Evolutionary conservation across 2,329 filamentous ascomycete species (phyloP), one percentile per base, ranked within the genome.

Genomic region (Arthrobotrys sphaeroides): DNA sequence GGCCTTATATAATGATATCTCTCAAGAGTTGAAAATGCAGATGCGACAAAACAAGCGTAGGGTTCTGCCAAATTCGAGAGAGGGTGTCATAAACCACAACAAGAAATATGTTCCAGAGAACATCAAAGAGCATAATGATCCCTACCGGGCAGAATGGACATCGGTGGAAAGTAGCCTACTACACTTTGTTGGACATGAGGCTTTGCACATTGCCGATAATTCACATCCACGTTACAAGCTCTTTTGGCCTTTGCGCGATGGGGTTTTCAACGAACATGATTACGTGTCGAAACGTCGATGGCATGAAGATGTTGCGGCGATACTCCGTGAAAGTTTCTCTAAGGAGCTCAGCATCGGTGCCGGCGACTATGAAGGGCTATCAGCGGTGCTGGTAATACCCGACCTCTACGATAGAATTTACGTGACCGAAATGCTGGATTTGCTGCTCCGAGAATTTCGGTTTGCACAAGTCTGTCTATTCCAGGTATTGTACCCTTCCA

Each of bases 341-440:
- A 89, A 88, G n/a, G 93, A 98, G 80, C 86, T 98, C 6, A 92
- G 91, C 0, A 83, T 97, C 43, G 89, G 88, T 77, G 91, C 91
- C 80, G 91, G 90, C 79, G 90, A 94, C 60, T 96, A 94, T 89
- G 87, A 88, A 65, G 91, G 96, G 81, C 98, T 97, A 83, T 95
- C 92, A 80, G 97, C 93, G 79, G 94, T 97, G n/a, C 93, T 98
- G 80, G 90, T 99, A 77, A 96, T 99, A 51, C 95, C 95, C 0
- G 95, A 99, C 82, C 86, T 99, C 7, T 99, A 98, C 83, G 95
- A 99, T 84, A 96, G 96, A 82, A 89, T 88, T 59, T 96, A 97
- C 78, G 92, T 98, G 16, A 92, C 93, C 57, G 90, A 91, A 81
- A 85, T 96, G 7, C 85, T 99, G 43, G 90, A 94, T 67, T 92